Percentiles rank a stretch among this genome's conserved stretches.
phyloP scores from a whole-genome alignment of 352 stramenopile genomes.

The Phytophthora cajani region DNA sequence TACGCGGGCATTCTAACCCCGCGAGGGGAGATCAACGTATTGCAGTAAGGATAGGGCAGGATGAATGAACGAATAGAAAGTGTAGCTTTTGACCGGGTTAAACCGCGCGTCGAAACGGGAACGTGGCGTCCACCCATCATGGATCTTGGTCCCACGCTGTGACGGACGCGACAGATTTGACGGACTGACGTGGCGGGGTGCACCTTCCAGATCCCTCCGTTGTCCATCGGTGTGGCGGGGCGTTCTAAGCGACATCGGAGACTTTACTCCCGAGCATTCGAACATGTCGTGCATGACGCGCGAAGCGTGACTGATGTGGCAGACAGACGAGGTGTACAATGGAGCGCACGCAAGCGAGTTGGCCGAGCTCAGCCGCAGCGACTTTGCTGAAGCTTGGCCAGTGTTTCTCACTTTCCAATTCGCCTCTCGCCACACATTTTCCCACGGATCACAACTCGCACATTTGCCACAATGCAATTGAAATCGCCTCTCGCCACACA shows the following conservation, averaged over 20 bases:
- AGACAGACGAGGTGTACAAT: slow-evolving; percentile 1
- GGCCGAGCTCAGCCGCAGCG: background rate
- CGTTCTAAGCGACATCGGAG: slow-evolving; percentile 4
- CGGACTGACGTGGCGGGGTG: slow-evolving; percentile 18
- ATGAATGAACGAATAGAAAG: slow-evolving; percentile 18
- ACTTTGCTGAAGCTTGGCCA: background rate
- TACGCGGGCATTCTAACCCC: slow-evolving; percentile 39
- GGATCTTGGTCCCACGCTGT: slow-evolving; percentile 28
- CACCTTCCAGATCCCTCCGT: slow-evolving; percentile 8
- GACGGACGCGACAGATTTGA: slow-evolving; percentile 16
- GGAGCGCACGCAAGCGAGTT: slow-evolving; percentile 31
- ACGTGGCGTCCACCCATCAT: slow-evolving; percentile 24
- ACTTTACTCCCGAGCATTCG: slow-evolving; percentile 25
- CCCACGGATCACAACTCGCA: slow-evolving; percentile 4
- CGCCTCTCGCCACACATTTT: background rate
- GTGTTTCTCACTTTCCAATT: slow-evolving; percentile 27
- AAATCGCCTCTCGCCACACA: slow-evolving; percentile 8
- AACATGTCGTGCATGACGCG: slow-evolving; percentile 9
- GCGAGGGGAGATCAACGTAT: slow-evolving; percentile 39
- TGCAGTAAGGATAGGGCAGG: slow-evolving; percentile 30
- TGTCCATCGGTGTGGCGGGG: background rate
- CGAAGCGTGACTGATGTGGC: slow-evolving; percentile 15
- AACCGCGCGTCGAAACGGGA: slow-evolving; percentile 9
- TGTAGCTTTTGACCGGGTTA: slow-evolving; percentile 20
- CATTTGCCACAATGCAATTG: slow-evolving; percentile 15